Evolutionary conservation across 2,329 filamentous ascomycete species (phyloP).

Genomic region (Monilinia aucupariae): DNA sequence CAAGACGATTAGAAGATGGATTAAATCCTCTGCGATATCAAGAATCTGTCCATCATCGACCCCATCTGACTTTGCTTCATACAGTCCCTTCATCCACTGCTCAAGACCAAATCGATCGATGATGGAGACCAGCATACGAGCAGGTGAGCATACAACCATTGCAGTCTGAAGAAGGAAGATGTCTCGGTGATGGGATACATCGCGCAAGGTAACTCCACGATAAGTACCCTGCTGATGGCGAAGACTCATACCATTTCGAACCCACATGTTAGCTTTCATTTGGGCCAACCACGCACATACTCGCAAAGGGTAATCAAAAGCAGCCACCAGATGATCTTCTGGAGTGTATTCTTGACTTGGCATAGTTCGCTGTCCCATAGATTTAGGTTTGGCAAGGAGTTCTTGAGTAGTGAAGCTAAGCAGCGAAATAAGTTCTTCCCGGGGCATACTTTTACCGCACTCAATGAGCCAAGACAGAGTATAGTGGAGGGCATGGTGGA

Average conservation of each 20-base stretch:
- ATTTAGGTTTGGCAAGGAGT: conserved; percentile 58
- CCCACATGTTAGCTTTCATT: conserved; percentile 98
- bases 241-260: conserved; percentile 92
- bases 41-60: conserved; percentile 85
- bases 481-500: conserved; percentile 95
- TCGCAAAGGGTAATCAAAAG: conserved; percentile 88
- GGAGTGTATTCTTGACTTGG: conserved; percentile 53
- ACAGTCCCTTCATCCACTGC: conserved; percentile 80
- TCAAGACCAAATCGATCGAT: conserved; percentile 87
- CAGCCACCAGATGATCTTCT: conserved; percentile 77
- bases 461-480: conserved; percentile 94
- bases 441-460: conserved; percentile 69
- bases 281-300: conserved; percentile 96
- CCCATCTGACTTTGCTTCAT: conserved; percentile 63
- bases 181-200: conserved; percentile 90
- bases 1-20: conserved; percentile 85
- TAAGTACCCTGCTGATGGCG: conserved; percentile 94
- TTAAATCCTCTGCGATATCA: conserved; percentile 91
- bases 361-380: conserved; percentile 53
- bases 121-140: conserved; percentile 78
- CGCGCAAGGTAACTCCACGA: conserved; percentile 78
- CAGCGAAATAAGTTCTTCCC: conserved; percentile 60
- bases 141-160: conserved; percentile 77
- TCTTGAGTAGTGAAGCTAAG: conserved; percentile 68
- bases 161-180: conserved; percentile 91